These are phyloP conservation scores for Diaporthe amygdali DNA, from an alignment of 2,329 filamentous ascomycete species.

Conservation along the genomic window DNA sequence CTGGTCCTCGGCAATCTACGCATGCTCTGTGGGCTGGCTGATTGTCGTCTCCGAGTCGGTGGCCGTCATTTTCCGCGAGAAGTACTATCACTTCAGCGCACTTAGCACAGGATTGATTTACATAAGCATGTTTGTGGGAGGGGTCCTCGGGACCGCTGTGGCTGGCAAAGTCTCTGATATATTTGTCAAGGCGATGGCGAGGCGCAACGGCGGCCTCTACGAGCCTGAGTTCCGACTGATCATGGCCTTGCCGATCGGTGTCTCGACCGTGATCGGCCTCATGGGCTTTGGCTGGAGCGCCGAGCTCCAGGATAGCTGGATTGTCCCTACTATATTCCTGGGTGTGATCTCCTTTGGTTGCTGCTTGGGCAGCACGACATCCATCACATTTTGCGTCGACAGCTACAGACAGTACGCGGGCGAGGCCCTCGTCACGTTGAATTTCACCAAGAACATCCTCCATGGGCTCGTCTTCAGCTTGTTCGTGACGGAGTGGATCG, in stretches of 20 bases:
- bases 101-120: conserved; percentile 87
- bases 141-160: conserved; percentile 87
- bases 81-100: conserved; percentile 79
- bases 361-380: conserved; percentile 84
- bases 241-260: conserved; percentile 81
- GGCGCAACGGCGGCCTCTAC: conserved; percentile 89
- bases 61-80: conserved; percentile 76
- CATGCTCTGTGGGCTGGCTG: conserved; percentile 90
- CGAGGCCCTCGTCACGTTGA: conserved; percentile 91
- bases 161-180: conserved; percentile 88
- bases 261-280: conserved; percentile 82
- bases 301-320: conserved; percentile 76
- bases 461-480: conserved; percentile 89
- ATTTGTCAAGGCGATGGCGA: conserved; percentile 81
- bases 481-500: conserved; percentile 87
- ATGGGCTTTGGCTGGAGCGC: conserved; percentile 98
- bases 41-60: conserved; percentile 93
- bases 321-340: conserved; percentile 93
- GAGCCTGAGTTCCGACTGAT: conserved; percentile 92
- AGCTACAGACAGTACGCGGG: conserved; percentile 92
- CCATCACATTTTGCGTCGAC: conserved; percentile 94
- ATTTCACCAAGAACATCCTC: conserved; percentile 92
- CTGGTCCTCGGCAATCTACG: conserved; percentile 86
- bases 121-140: conserved; percentile 87
- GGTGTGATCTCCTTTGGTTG: conserved; percentile 92